These are phyloP conservation scores for Thelephora aurantiotincta DNA, from an alignment of 768 basidiomycete genomes.

Conservation along the genomic window DNA sequence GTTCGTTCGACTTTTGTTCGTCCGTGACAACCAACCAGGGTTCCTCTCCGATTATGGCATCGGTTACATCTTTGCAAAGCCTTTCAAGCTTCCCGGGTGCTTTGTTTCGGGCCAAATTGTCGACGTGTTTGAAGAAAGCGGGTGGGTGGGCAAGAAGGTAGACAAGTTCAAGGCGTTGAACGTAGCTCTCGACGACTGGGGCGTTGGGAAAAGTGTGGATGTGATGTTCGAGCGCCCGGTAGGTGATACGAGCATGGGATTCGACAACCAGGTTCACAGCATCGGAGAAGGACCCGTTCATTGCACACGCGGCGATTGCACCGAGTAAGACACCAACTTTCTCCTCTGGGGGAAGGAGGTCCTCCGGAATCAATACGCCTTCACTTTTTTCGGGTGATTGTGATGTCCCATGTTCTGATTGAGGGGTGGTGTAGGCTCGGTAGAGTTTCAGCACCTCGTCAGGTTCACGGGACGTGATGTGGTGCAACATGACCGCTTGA, in stretches of 20 bases:
- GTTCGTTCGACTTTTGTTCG: conserved; percentile 9
- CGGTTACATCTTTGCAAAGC: conserved; percentile 36
- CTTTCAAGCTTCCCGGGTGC: conserved; percentile 22
- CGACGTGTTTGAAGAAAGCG: conserved; percentile 35
- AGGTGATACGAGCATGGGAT: conserved; percentile 22
- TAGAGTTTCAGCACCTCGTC: conserved; percentile 6
- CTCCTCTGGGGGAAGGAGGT: not conserved
- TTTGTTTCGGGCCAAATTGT: conserved; percentile 25
- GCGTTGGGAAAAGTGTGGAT: conserved; percentile 23
- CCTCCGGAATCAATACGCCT: not conserved
- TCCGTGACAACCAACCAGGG: conserved; percentile 32
- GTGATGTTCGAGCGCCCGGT: conserved; percentile 23
- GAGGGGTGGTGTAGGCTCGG: conserved; percentile 8
- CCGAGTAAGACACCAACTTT: conserved; percentile 28
- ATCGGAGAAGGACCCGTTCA: conserved; percentile 38
- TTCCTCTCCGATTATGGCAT: conserved; percentile 34
- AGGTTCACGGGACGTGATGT: conserved; percentile 25
- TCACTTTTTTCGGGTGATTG: not conserved
- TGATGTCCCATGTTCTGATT: conserved; percentile 10
- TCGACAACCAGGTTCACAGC: conserved; percentile 33
- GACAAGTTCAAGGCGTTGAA: conserved; percentile 35
- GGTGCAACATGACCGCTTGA: conserved; percentile 30
- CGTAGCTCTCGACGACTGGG: conserved; percentile 29
- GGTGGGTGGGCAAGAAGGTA: conserved; percentile 34
- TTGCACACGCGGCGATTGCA: conserved; percentile 47